phyloP scores from a whole-genome alignment of 192 early-diverging fungal genomes.

The Podila epigama region DNA sequence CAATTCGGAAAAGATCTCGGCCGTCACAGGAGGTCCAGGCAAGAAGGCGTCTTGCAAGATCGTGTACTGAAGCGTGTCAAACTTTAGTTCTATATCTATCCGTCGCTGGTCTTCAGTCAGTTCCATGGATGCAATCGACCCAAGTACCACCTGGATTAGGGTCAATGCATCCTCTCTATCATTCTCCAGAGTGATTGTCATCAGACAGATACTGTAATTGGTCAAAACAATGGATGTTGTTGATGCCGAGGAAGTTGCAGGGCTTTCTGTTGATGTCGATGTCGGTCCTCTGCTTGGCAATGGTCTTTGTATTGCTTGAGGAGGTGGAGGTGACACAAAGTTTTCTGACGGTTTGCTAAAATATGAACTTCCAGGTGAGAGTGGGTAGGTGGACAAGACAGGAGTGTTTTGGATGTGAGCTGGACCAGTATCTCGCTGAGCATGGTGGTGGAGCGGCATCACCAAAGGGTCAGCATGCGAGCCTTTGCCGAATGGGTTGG shows the following conservation, averaged over 20 bases:
- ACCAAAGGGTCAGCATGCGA: conserved; percentile 8
- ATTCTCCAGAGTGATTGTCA: not conserved
- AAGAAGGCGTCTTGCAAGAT: not conserved
- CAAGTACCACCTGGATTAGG: not conserved
- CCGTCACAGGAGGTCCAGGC: not conserved
- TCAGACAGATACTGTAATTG: not conserved
- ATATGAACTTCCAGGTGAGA: too few relatives aligned
- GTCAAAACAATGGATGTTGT: not conserved
- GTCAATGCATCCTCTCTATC: not conserved
- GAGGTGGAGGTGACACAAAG: not conserved
- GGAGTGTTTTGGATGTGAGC: too few relatives aligned
- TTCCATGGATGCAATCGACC: not conserved
- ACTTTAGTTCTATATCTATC: not conserved
- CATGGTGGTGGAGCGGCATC: not conserved
- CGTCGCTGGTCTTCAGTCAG: not conserved
- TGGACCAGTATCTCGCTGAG: not conserved
- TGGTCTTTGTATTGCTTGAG: not conserved
- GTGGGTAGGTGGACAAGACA: too few relatives aligned
- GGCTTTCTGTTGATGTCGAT: not conserved
- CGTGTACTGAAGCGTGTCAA: not conserved
- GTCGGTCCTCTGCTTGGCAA: not conserved
- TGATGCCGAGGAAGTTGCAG: not conserved
- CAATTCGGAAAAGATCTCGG: not conserved
- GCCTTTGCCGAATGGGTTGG: not conserved
- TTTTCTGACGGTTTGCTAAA: too few relatives aligned